These are phyloP conservation scores for Isochrysis galbana DNA, from an alignment of 78 protist species.

Conservation along the genomic window DNA sequence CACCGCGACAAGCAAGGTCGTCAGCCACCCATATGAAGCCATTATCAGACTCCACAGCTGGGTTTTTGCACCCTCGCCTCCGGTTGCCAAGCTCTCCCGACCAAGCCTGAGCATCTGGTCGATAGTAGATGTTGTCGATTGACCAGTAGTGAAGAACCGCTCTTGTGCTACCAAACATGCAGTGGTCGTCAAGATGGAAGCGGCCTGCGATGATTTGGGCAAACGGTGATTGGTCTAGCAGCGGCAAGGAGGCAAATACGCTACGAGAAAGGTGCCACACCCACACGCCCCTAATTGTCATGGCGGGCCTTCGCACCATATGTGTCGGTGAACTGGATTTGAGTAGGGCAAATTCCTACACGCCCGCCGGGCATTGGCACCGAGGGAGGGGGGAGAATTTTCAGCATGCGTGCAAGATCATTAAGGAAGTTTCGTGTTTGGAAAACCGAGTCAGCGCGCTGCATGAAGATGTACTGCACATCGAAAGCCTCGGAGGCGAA, in stretches of 20 bases:
- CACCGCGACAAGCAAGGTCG: background rate
- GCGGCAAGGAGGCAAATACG: too few species aligned
- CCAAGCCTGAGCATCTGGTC: background rate
- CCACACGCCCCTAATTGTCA: too few species aligned
- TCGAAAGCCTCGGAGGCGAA: background rate
- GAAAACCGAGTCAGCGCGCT: background rate
- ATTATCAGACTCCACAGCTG: background rate
- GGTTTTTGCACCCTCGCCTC: background rate
- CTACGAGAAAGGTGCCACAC: too few species aligned
- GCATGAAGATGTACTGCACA: background rate
- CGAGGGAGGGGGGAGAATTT: background rate
- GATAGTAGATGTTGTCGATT: background rate
- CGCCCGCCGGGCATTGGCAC: background rate
- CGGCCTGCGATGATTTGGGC: too few species aligned
- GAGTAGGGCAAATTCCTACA: background rate
- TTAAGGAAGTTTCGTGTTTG: background rate
- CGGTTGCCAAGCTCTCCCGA: background rate
- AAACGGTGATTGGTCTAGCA: too few species aligned
- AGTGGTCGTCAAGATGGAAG: slow-evolving; percentile 19
- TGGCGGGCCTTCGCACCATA: too few species aligned
- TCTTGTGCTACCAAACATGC: background rate
- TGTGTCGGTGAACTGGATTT: background rate
- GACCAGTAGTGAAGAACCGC: background rate
- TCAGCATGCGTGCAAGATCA: background rate
- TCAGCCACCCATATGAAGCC: background rate